These are phyloP conservation scores for Wickerhamomyces sp. DNA, from an alignment of 1,139 yeast species.

Conservation along the genomic window DNA sequence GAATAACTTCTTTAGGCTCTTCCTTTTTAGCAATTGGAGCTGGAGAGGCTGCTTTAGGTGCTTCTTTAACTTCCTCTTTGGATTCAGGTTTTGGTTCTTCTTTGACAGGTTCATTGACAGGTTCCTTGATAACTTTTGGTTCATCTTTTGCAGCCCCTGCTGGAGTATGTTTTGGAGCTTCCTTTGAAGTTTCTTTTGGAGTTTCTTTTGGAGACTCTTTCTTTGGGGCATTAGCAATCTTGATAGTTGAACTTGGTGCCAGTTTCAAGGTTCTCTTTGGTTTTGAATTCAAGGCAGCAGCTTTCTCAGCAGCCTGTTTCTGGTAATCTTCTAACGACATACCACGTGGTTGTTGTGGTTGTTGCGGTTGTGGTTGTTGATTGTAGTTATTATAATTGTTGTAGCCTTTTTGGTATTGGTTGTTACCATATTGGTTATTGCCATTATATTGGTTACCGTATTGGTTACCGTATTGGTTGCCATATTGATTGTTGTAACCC, in stretches of 20 bases:
- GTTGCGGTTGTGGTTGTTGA: conserved; percentile 22
- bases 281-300: conserved; percentile 32
- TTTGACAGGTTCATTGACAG: conserved; percentile 8
- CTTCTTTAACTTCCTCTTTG: conserved; percentile 3
- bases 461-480: conserved; percentile 22
- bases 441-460: conserved; percentile 18
- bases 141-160: conserved; percentile 24
- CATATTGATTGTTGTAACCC: conserved; percentile 16
- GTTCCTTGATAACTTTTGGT: conserved; percentile 22
- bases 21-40: conserved; percentile 14
- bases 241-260: conserved; percentile 62
- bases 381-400: conserved; percentile 19
- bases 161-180: conserved; percentile 26
- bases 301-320: conserved; percentile 35
- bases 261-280: conserved; percentile 55
- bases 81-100: conserved; percentile 20
- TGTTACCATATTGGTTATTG: conserved; percentile 9
- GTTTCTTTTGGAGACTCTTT: conserved; percentile 31
- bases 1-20: conserved; percentile 11
- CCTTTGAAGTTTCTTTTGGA: conserved; percentile 19
- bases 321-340: conserved; percentile 88
- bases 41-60: conserved; percentile 1
- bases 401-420: conserved; percentile 17
- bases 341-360: conserved; percentile 44
- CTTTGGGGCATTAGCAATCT: conserved; percentile 58